Percentiles rank a stretch among this genome's conserved stretches.
phyloP scores from a whole-genome alignment of 805 yeast species.

The Metschnikowia borealis region DNA sequence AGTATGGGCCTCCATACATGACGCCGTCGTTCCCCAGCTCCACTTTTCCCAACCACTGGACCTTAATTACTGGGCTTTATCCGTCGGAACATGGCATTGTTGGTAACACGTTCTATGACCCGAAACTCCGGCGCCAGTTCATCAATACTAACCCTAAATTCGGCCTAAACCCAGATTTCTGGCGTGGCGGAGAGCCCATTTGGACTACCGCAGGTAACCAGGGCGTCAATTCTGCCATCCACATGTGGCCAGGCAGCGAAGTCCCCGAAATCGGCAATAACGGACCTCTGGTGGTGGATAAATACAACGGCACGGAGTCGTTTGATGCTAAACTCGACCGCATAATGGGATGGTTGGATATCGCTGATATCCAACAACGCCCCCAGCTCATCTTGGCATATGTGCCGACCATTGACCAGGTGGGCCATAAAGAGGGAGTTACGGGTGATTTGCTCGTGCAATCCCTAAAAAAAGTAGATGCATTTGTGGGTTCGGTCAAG shows the following conservation, averaged over 20 bases:
- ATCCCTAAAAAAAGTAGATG: constrained; percentile 63
- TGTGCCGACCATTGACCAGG: constrained; percentile 77
- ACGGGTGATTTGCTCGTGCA: constrained; percentile 52
- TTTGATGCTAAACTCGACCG: constrained; percentile 54
- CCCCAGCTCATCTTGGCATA: constrained; percentile 78
- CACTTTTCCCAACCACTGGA: constrained; percentile 91
- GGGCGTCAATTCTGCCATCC: constrained; percentile 67
- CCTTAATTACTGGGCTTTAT: constrained; percentile 78
- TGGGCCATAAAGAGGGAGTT: constrained; percentile 73
- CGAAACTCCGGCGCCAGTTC: constrained; percentile 51
- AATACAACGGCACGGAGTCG: constrained; percentile 60
- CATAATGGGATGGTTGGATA: constrained; percentile 66
- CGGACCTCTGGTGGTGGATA: constrained; percentile 53
- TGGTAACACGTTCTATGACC: constrained; percentile 76
- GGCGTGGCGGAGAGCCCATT: constrained; percentile 84
- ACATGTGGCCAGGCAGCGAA: constrained; percentile 97
- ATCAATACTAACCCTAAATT: constrained; percentile 53
- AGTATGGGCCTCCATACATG: constrained; percentile 76
- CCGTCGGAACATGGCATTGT: constrained; percentile 87
- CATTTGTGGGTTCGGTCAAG: constrained; percentile 49
- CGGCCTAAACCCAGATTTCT: constrained; percentile 57
- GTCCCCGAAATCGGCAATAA: constrained; percentile 47
- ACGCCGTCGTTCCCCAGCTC: constrained; percentile 83
- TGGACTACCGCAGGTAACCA: constrained; percentile 75
- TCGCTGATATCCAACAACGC: constrained; percentile 41